A percentile compares a stretch with the other conserved stretches of the same genome.
Conservation (phyloP, 1,284 basidiomycete genomes). For the Chalciporus sp. region DNA sequence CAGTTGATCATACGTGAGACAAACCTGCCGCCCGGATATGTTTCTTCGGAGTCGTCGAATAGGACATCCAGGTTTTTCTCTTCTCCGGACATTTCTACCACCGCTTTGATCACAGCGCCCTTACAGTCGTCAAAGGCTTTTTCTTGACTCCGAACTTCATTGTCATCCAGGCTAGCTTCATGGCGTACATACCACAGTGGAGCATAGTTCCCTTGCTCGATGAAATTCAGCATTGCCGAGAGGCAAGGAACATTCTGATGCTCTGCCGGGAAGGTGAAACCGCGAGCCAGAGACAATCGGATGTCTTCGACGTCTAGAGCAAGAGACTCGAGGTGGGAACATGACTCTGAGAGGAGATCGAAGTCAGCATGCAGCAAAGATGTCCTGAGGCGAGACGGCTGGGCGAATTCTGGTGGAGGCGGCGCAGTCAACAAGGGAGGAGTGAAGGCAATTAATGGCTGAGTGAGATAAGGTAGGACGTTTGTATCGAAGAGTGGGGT, state of each 20-base stretch:
- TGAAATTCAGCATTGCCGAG: slow-evolving; percentile 65
- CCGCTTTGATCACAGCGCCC: slow-evolving; percentile 78
- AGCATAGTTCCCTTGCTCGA: slow-evolving; percentile 69
- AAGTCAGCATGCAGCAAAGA: slow-evolving; percentile 68
- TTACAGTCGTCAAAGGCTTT: slow-evolving; percentile 83
- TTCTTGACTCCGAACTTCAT: slow-evolving; percentile 55
- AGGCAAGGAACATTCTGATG: slow-evolving; percentile 62
- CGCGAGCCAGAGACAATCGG: slow-evolving; percentile 70
- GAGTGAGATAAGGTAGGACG: slow-evolving; percentile 62
- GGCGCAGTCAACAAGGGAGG: slow-evolving; percentile 49
- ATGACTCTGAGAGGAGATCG: slow-evolving; percentile 70
- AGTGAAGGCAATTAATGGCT: slow-evolving; percentile 58
- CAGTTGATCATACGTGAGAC: slow-evolving; percentile 76
- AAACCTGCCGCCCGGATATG: slow-evolving; percentile 67
- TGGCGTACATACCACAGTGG: slow-evolving; percentile 56
- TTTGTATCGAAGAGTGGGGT: slow-evolving; percentile 60
- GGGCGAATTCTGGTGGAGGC: slow-evolving; percentile 42
- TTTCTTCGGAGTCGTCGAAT: slow-evolving; percentile 63
- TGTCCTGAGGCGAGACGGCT: slow-evolving; percentile 47
- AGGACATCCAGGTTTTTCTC: slow-evolving; percentile 77
- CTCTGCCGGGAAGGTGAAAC: slow-evolving; percentile 58
- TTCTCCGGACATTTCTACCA: slow-evolving; percentile 85
- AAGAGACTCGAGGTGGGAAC: slow-evolving; percentile 74
- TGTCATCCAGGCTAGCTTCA: slow-evolving; percentile 39
- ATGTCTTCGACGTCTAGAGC: slow-evolving; percentile 75